Percentiles rank a stretch among this genome's conserved stretches.
These are phyloP conservation scores for Colletotrichum liaoningense DNA, from an alignment of 2,329 filamentous ascomycete genomes.

Conservation along the genomic window DNA sequence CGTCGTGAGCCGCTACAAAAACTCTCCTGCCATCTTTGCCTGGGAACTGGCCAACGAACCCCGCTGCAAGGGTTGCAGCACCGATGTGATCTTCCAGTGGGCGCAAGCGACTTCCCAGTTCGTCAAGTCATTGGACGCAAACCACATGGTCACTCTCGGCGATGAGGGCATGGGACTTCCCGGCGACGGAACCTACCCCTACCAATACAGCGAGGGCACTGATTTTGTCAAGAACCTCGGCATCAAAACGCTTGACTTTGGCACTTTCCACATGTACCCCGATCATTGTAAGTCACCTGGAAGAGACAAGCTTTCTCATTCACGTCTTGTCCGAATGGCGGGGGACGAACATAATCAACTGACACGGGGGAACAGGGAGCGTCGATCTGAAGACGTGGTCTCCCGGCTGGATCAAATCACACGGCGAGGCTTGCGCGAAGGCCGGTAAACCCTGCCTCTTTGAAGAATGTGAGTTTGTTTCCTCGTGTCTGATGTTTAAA, in stretches of 20 bases:
- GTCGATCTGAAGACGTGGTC: not conserved
- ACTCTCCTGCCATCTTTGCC: slow-evolving; percentile 59
- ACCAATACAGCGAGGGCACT: slow-evolving; percentile 56
- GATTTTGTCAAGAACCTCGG: slow-evolving; percentile 61
- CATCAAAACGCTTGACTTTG: slow-evolving; percentile 60
- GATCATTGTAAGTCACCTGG: slow-evolving; percentile 1
- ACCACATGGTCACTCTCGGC: slow-evolving; percentile 72
- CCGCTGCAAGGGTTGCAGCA: slow-evolving; percentile 68
- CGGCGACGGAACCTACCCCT: slow-evolving; percentile 61
- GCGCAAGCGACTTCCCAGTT: slow-evolving; percentile 66
- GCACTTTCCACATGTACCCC: slow-evolving; percentile 17
- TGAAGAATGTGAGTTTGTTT: slow-evolving; percentile 14
- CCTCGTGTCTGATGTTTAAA: not conserved
- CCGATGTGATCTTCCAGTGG: slow-evolving; percentile 70
- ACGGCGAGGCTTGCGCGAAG: slow-evolving; percentile 10
- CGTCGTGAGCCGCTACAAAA: slow-evolving; percentile 58
- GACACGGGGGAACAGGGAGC: not conserved
- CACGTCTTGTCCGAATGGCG: not conserved
- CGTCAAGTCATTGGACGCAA: slow-evolving; percentile 69
- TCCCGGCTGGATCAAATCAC: slow-evolving; percentile 16
- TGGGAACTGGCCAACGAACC: slow-evolving; percentile 68
- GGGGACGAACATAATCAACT: not conserved
- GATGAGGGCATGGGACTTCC: slow-evolving; percentile 60
- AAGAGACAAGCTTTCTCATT: not conserved
- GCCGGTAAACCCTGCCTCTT: slow-evolving; percentile 19